phyloP scores from a whole-genome alignment of 208 protist genomes.

The Hexamita inflata region DNA sequence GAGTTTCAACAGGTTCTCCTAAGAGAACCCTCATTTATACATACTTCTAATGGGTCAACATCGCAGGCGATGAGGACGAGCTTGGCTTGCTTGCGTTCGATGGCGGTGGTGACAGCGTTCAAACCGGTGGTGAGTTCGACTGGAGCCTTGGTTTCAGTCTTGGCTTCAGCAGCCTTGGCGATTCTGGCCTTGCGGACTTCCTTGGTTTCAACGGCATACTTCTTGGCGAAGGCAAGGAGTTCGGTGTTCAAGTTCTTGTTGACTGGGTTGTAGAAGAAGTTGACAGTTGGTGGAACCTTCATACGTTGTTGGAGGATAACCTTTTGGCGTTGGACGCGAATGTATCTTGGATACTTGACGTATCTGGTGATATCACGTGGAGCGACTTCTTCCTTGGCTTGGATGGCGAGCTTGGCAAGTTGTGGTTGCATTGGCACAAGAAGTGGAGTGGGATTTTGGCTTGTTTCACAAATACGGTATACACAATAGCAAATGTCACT shows the following conservation, averaged over 20 bases:
- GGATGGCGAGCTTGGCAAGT: neutral
- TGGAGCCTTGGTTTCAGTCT: slow-evolving; percentile 56
- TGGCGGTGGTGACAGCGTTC: slow-evolving; percentile 83
- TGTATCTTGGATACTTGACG: slow-evolving; percentile 91
- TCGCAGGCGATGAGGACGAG: slow-evolving; percentile 98
- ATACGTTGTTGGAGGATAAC: slow-evolving; percentile 83
- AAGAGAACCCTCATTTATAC: slow-evolving; percentile 15
- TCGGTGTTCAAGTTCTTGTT: slow-evolving; percentile 35
- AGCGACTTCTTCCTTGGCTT: slow-evolving; percentile 1
- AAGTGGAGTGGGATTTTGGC: too few relatives aligned
- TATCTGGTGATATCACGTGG: slow-evolving; percentile 75
- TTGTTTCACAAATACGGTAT: too few relatives aligned
- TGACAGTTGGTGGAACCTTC: slow-evolving; percentile 76
- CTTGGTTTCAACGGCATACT: slow-evolving; percentile 65
- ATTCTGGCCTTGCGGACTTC: slow-evolving; percentile 74
- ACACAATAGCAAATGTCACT: too few relatives aligned
- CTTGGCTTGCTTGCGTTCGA: slow-evolving; percentile 92
- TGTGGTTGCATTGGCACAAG: too few relatives aligned
- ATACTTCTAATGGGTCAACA: slow-evolving; percentile 92
- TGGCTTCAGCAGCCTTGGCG: slow-evolving; percentile 65
- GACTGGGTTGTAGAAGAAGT: slow-evolving; percentile 63
- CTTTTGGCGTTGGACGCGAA: slow-evolving; percentile 90
- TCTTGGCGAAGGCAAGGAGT: slow-evolving; percentile 61
- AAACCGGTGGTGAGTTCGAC: slow-evolving; percentile 66
- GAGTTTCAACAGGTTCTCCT: neutral